Evolutionary conservation across 2,329 filamentous ascomycete species (phyloP), one percentile per base, ranked within the genome.

Genomic region (Ophiostoma novo-ulmi): DNA sequence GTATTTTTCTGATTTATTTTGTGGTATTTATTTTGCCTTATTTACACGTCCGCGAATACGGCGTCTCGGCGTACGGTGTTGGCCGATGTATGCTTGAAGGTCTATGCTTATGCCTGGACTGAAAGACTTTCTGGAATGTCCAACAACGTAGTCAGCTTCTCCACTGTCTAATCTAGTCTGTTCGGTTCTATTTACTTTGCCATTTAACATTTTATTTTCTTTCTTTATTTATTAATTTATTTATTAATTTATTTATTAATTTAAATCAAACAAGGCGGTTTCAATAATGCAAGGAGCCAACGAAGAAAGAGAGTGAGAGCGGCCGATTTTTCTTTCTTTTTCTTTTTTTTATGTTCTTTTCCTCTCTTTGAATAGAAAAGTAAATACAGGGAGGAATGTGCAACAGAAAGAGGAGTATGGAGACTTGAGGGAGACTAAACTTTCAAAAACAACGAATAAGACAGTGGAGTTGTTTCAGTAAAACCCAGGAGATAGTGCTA

Each of bases 31-130:
- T 22, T 26, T 13, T 58, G 13, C 26, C n/a, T 6, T 5, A 20
- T 6, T 48, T 17, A 48, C 14, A 48, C 14, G 44, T 48, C 44
- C 44, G 14, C 5, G n/a, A 26, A 58, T 58, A 58, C 52, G n/a
- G 52, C 52, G 52, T 58, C 52, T 58, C 52, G 52, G 52, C 52
- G 52, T 26, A 26, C 52, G 22, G 52, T 26, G 52, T 58, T 58
- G 52, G n/a, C n/a, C 52, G 52, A 20, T 48, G 44, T 6, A 11
- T 11, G 39, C 10, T 41, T 7, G 39, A 10, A 55, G n/a, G 52
- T 58, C 52, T 58, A 10, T 26, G 44, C 44, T 6, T n/a, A n/a
- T 17, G 31, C 31, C 31, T 31, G 5, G 14, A 1, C n/a, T 48
- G 44, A n/a, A 48, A 48, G 4, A 10, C 38, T 11, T 13, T 39